Evolutionary conservation across 345 rosid species (phyloP).

Genomic region (Noccaea bulbosa): DNA sequence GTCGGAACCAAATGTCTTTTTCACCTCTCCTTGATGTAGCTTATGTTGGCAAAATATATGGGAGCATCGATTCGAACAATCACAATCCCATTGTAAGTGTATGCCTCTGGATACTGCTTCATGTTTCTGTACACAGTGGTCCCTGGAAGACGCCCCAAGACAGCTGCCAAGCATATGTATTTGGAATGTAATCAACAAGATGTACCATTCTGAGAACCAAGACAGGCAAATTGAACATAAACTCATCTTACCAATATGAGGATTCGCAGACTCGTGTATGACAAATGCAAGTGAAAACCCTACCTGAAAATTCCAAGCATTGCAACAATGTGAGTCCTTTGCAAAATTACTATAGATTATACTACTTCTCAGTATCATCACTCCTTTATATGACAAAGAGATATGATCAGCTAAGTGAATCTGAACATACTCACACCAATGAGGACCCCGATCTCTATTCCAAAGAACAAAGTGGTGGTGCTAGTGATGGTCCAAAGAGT

Average conservation of each 20-base stretch:
- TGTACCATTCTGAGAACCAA: slow-evolving; percentile 13
- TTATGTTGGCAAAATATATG: slow-evolving; percentile 92
- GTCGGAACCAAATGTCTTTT: neutral
- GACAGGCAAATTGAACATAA: neutral
- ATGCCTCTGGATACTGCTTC: slow-evolving; percentile 92
- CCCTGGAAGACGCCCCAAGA: slow-evolving; percentile 97
- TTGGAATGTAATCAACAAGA: slow-evolving; percentile 14
- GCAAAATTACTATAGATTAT: neutral
- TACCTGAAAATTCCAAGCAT: slow-evolving; percentile 59
- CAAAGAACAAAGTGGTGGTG: slow-evolving; percentile 78
- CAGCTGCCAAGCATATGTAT: slow-evolving; percentile 59
- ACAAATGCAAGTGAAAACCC: slow-evolving; percentile 96
- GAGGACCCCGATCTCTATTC: slow-evolving; percentile 97
- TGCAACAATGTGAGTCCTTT: slow-evolving; percentile 20
- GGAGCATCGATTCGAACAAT: slow-evolving; percentile 95
- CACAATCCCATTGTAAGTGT: slow-evolving; percentile 90
- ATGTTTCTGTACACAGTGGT: slow-evolving; percentile 91
- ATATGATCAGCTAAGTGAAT: slow-evolving; percentile 5
- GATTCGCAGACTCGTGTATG: slow-evolving; percentile 98
- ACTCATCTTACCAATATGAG: slow-evolving; percentile 78
- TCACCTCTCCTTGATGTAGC: slow-evolving; percentile 92
- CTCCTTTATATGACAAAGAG: neutral
- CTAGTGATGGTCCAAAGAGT: slow-evolving; percentile 90
- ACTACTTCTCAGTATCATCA: slow-evolving; percentile 1
- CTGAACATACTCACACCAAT: slow-evolving; percentile 72